These are phyloP conservation scores for Aspergillus olivimuriae DNA, from an alignment of 495 filamentous ascomycete species.

Conservation along the genomic window DNA sequence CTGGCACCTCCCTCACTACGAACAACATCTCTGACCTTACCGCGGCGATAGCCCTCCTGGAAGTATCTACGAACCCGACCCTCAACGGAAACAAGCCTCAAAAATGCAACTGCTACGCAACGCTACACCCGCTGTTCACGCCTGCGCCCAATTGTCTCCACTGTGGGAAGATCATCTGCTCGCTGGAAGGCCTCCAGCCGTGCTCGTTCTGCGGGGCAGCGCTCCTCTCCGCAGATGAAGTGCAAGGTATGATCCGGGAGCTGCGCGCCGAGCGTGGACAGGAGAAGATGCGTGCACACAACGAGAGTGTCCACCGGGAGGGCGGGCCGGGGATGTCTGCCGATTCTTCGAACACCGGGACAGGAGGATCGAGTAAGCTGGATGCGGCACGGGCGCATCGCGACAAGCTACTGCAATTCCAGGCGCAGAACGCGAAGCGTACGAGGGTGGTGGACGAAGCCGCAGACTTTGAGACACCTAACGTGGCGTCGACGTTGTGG, in stretches of 20 bases:
- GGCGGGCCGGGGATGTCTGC: slow-evolving; percentile 33
- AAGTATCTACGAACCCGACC: slow-evolving; percentile 81
- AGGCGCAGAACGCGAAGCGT: slow-evolving; percentile 79
- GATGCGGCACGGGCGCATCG: slow-evolving; percentile 59
- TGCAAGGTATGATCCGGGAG: slow-evolving; percentile 79
- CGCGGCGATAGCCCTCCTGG: slow-evolving; percentile 82
- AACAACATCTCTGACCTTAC: slow-evolving; percentile 78
- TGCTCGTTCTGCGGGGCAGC: slow-evolving; percentile 85
- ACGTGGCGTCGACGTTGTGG: slow-evolving; percentile 71
- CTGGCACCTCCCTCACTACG: slow-evolving; percentile 31
- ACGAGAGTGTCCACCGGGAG: slow-evolving; percentile 57
- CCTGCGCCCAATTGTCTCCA: slow-evolving; percentile 87
- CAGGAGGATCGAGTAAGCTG: slow-evolving; percentile 38
- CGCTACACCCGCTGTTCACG: slow-evolving; percentile 74
- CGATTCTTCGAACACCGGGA: too few relatives aligned
- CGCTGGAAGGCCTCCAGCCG: slow-evolving; percentile 88
- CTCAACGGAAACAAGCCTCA: slow-evolving; percentile 48
- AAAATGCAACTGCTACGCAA: slow-evolving; percentile 77
- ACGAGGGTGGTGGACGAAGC: slow-evolving; percentile 91
- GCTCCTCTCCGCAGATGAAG: slow-evolving; percentile 62
- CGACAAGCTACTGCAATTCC: slow-evolving; percentile 75
- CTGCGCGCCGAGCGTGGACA: slow-evolving; percentile 80
- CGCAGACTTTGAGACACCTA: slow-evolving; percentile 79
- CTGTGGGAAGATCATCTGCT: slow-evolving; percentile 96
- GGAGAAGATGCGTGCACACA: slow-evolving; percentile 76